Evolutionary conservation across 2,329 filamentous ascomycete genomes (phyloP), one percentile per base, ranked within the genome.

Genomic region (Pseudogymnoascus sp.): DNA sequence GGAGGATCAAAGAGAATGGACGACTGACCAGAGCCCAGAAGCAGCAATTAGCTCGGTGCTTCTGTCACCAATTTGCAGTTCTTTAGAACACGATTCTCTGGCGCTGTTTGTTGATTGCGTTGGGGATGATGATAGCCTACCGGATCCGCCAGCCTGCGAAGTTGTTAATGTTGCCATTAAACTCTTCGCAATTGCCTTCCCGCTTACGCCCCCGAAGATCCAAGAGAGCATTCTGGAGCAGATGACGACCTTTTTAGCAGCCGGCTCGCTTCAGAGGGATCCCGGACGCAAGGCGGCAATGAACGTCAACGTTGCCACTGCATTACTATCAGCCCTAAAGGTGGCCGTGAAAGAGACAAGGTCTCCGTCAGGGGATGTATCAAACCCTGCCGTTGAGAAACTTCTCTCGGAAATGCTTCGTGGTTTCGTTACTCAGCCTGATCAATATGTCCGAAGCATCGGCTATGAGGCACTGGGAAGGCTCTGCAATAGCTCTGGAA

Each of bases 171-270:
- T 93, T 72, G 93, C 95, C 0, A 96, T 99, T 64, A 89, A 95
- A 67, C 80, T 98, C 0, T 99, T 99, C 74, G 92, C 93, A 1
- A 90, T 96, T 62, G 90, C 92, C 41, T 87, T 99, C 64, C 93
- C 95, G 2, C 80, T 97, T 8, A 96, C 96, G 54, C 89, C 90
- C 0, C 83, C 91, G 3, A 96, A 93, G 72, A 90, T 99, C 2
- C 95, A 99, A 72, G 95, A 99, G 75, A 97, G 93, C 72, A 91
- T 96, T 60, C 79, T 99, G 8, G 95, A 99, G 75, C 95, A 99
- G 73, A 88, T 98, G 60, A 89, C 90, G 14, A 95, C 91, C 0
- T 96, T 96, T 72, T 80, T 95, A n/a, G 89, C 91, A 0, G 90
- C 92, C 1, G 85, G 86, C 0, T 86, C 85, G 61, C 79, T 97